These are phyloP conservation scores for Waitea zeae DNA, from an alignment of 1,284 basidiomycete species.

Conservation along the genomic window DNA sequence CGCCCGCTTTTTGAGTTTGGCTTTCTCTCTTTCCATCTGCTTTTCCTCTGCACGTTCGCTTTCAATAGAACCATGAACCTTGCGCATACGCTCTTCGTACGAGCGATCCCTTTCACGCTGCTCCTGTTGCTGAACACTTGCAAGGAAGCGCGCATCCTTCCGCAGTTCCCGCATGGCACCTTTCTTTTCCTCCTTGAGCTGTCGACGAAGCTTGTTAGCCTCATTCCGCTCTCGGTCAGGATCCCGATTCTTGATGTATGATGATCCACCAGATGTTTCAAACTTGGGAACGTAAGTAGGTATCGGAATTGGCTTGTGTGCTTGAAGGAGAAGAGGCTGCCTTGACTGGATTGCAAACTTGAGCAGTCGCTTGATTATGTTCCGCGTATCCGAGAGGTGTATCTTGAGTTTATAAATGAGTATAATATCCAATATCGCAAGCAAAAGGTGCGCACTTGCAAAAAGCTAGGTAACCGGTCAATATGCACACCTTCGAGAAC, in stretches of 20 bases:
- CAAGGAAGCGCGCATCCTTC: constrained; percentile 90
- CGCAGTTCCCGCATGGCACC: constrained; percentile 93
- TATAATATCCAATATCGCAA: too few species aligned
- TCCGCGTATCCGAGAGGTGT: constrained; percentile 8
- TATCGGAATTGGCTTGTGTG: constrained; percentile 94
- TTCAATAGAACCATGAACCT: constrained; percentile 69
- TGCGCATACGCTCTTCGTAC: constrained; percentile 72
- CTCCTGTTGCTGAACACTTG: constrained; percentile 70
- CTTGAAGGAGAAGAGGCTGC: constrained; percentile 72
- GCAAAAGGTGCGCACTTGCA: constrained; percentile 30
- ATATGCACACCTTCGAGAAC: constrained; percentile 39
- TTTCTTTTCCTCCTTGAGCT: constrained; percentile 94
- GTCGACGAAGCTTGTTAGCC: constrained; percentile 68
- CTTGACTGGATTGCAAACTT: constrained; percentile 61
- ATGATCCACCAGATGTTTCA: constrained; percentile 49
- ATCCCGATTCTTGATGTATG: constrained; percentile 70
- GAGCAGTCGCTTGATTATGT: constrained; percentile 30
- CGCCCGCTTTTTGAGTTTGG: constrained; percentile 56
- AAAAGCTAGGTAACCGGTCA: constrained; percentile 25
- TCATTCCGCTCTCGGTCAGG: constrained; percentile 89
- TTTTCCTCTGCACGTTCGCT: constrained; percentile 93
- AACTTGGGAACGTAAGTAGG: constrained; percentile 90
- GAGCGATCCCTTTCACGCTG: constrained; percentile 69
- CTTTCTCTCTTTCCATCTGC: constrained; percentile 72
- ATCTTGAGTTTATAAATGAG: constrained; percentile 6